Percentiles rank a stretch among this genome's conserved stretches.
These are phyloP conservation scores for Zymoseptoria passerinii DNA, from an alignment of 2,329 filamentous ascomycete species.

Conservation along the genomic window DNA sequence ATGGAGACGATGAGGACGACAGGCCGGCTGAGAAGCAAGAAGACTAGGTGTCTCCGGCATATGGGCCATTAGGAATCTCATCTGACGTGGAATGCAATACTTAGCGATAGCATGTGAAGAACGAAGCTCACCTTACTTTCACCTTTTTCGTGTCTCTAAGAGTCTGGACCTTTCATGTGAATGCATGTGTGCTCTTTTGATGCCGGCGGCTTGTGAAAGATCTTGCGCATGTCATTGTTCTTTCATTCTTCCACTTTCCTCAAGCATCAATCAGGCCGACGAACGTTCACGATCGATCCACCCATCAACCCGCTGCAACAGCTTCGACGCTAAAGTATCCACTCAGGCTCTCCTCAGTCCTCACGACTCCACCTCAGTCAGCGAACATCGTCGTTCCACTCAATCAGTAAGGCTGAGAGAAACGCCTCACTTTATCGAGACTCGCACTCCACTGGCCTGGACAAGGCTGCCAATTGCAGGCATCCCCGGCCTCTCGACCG, in stretches of 20 bases:
- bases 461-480: not conserved
- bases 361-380: not conserved
- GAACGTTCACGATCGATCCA: not conserved
- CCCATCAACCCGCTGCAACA: not conserved
- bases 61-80: not conserved
- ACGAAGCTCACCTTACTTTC: not conserved
- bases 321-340: not conserved
- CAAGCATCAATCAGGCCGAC: not conserved
- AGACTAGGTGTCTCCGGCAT: not conserved
- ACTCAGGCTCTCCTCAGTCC: not conserved
- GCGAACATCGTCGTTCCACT: not conserved
- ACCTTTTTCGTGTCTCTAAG: not conserved
- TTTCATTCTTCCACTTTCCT: not conserved
- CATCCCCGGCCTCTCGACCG: not conserved
- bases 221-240: not conserved
- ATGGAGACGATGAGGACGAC: conserved; percentile 27
- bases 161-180: not conserved
- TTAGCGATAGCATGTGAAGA: conserved; percentile 6
- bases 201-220: not conserved
- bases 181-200: not conserved
- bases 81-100: conserved; percentile 1
- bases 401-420: not conserved
- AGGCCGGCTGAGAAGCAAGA: conserved; percentile 16
- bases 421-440: not conserved
- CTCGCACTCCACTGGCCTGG: not conserved